Conservation (phyloP, 176 grass and related monocot genomes). For the Ensete glaucum region DNA sequence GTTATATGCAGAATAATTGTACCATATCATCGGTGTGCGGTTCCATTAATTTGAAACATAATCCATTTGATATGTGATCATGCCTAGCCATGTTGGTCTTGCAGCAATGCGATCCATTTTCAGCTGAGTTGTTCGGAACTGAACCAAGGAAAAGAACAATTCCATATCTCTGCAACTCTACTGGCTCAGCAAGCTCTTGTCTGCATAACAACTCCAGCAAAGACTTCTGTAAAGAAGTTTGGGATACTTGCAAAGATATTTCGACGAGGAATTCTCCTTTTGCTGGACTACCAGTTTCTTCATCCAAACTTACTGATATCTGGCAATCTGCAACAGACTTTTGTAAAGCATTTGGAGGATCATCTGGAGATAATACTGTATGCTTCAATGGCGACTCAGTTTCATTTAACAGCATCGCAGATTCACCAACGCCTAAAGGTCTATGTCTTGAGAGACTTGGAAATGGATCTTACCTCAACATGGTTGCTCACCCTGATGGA, state of each 20-base stretch:
- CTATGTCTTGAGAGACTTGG: conserved; percentile 76
- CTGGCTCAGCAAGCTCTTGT: conserved; percentile 24
- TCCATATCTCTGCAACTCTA: conserved; percentile 17
- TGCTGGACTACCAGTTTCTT: conserved; percentile 34
- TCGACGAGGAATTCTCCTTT: conserved; percentile 72
- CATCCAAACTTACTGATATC: conserved; percentile 52
- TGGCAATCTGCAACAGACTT: conserved; percentile 77
- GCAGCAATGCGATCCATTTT: conserved; percentile 78
- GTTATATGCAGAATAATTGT: too few relatives aligned
- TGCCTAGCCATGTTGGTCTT: neutral
- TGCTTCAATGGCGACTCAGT: conserved; percentile 65
- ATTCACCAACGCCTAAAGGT: conserved; percentile 51
- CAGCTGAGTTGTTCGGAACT: conserved; percentile 49
- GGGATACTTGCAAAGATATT: conserved; percentile 61
- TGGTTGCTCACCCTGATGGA: conserved; percentile 74
- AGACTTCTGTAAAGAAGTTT: conserved; percentile 52
- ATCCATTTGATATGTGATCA: neutral
- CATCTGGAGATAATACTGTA: conserved; percentile 32
- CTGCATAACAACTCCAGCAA: conserved; percentile 50
- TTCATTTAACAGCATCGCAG: conserved; percentile 55
- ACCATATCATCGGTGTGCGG: too few relatives aligned
- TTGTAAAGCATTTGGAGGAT: conserved; percentile 59
- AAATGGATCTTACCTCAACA: conserved; percentile 83
- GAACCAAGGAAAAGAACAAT: conserved; percentile 17
- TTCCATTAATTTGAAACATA: too few relatives aligned